Base-by-base conservation (phyloP, 441 rosid species). In the Pelargonium cotyledonis region DNA sequence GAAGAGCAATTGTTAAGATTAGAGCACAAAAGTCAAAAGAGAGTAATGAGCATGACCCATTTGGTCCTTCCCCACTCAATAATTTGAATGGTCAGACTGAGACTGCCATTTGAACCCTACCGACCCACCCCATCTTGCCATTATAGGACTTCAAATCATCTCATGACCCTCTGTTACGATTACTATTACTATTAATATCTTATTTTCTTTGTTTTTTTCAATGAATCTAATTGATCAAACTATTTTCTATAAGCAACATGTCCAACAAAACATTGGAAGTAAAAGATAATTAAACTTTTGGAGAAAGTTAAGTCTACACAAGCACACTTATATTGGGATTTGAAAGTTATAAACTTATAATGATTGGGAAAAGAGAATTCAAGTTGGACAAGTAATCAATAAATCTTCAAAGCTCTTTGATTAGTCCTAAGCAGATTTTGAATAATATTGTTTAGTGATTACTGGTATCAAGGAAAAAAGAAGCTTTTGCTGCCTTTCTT, bases 11-110 rank as follows among this genome's bases (percentile, higher is more conserved):
- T 53, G 16, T 53, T 53, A 6, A 6, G 7, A 53, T 4, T 53
- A 8, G 8, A 51, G 60, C 23, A 53, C 18, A 53, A 53, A 53
- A 53, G 60, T 53, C 23, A 53, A 53, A 53, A 53, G 5, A 21
- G 60, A 53, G 60, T 53, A 53, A 53, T 53, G 60, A 15, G 21
- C 60, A 53, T 53, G 60, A 53, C 60, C 60, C 60, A 53, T 53
- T 15, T 12, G 60, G 60, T 53, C 23, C 60, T 53, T 16, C 18
- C 60, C 21, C 60, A 53, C 60, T 53, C 60, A 53, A 15, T 31
- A 53, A 8, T 53, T 53, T 53, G 60, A 53, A n/a, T 31, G 35
- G 35, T 31, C 35, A 31, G 35, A 31, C 35, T 31, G 35, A 31
- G 35, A 31, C 35, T 31, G 35, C 35, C 35, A 31, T 31, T 31